Base-by-base conservation (phyloP, 768 basidiomycete genomes). In the Calocybe indica region DNA sequence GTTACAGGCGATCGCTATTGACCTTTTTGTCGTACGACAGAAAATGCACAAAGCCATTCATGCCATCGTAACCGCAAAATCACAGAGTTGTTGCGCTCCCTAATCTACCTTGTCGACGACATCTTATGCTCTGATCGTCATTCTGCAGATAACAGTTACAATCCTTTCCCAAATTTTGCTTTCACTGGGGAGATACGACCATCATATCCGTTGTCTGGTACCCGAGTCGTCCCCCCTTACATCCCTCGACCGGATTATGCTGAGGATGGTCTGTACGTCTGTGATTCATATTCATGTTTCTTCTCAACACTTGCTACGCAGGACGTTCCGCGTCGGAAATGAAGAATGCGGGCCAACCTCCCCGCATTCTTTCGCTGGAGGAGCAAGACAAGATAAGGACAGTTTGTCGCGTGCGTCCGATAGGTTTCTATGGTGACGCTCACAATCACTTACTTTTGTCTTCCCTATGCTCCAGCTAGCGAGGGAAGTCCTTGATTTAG, bases 181-280 rank as follows among this genome's bases (percentile, higher is more conserved):
- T 97, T 79, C 67, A 87, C 92, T 12, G 94, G 94, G 31, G 54
- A 80, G 1, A 47, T 95, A 49, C 78, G 86, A 53, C 92, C 94
- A 1, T 73, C 79, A 34, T 96, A 97, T 67, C 94, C 94, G n/a
- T 74, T 96, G 37, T 88, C 90, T 29, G 70, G 83, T 5, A 84
- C 72, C 55, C 82, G 94, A 30, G 61, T 59, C 5, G 82, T 98
- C 3, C 96, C 94, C 7, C 78, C 75, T 28, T 83, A 92, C 59
- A 96, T 99, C 55, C 78, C 75, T 7, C 72, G 81, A 47, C 96
- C 96, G 3, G 96, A 98, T 58, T 96, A 97, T 69, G 89, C 87
- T 13, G 71, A 74, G 55, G 67, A 63, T 53, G 77, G 67, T 66
- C 66, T 59, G 58, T 50, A 59, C 66, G 54, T 31, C 37, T 60